These are phyloP conservation scores for Paratinospora sagittata DNA, from an alignment of 164 flowering plant genomes.

Conservation along the genomic window DNA sequence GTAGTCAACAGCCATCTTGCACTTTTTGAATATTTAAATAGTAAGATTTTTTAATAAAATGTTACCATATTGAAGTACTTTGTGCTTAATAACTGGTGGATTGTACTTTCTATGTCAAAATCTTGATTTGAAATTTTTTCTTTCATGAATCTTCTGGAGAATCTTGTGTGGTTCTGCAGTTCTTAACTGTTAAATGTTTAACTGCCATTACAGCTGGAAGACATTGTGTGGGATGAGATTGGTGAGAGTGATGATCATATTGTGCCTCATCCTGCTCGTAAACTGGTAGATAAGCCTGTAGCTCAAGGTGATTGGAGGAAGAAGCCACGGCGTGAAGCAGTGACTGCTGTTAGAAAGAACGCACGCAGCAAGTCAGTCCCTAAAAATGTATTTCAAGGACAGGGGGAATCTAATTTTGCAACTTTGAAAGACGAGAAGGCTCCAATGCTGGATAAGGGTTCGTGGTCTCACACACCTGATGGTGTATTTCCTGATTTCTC, in stretches of 20 bases:
- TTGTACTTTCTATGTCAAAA: no score
- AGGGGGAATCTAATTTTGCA: conserved; percentile 19
- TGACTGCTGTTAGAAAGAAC: conserved; percentile 19
- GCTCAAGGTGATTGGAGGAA: conserved; percentile 27
- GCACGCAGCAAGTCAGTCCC: conserved; percentile 15
- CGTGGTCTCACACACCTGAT: conserved; percentile 41
- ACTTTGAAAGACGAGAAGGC: conserved; percentile 20
- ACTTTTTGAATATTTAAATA: no score
- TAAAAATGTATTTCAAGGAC: conserved; percentile 22
- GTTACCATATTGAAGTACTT: background rate
- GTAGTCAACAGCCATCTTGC: no score
- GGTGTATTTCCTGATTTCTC: conserved; percentile 34
- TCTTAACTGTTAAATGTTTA: background rate
- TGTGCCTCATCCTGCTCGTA: conserved; percentile 49
- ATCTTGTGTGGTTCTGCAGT: background rate
- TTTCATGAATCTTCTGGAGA: background rate
- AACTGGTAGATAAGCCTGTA: conserved; percentile 12
- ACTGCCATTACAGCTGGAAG: conserved; percentile 53
- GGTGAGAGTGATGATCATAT: conserved; percentile 61
- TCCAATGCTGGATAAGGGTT: conserved; percentile 40
- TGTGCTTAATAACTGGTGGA: background rate
- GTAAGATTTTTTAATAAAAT: background rate
- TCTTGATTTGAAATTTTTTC: no score
- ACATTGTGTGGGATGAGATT: conserved; percentile 61
- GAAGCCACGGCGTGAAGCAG: conserved; percentile 36